phyloP scores from a whole-genome alignment of 257 asterid species.

The Penstemon barbatus region DNA sequence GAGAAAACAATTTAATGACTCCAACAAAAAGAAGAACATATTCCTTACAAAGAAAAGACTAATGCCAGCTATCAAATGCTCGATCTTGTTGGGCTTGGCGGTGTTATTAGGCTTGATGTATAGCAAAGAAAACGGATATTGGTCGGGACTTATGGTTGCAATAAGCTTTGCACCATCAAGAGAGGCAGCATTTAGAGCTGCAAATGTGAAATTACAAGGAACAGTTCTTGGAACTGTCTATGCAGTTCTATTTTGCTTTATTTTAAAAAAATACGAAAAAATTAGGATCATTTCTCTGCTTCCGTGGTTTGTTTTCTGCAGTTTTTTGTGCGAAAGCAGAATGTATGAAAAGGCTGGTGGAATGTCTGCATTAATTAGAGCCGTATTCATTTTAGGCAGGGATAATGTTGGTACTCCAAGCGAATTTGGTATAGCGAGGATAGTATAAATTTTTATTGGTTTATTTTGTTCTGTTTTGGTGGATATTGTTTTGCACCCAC shows the following conservation, averaged over 20 bases:
- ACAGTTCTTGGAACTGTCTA: conserved; percentile 81
- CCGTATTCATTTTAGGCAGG: conserved; percentile 68
- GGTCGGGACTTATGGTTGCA: conserved; percentile 88
- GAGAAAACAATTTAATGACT: conserved; percentile 26
- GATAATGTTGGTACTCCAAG: conserved; percentile 65
- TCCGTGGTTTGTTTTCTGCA: conserved; percentile 81
- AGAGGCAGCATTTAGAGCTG: conserved; percentile 71
- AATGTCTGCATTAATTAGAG: conserved; percentile 74
- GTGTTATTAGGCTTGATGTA: conserved; percentile 60
- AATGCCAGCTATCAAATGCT: conserved; percentile 62
- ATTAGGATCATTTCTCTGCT: conserved; percentile 70
- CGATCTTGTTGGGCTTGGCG: conserved; percentile 70
- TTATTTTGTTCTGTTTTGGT: conserved; percentile 73
- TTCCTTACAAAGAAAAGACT: conserved; percentile 32
- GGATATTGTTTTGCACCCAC: conserved; percentile 70
- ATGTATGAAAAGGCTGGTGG: conserved; percentile 96
- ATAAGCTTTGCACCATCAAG: conserved; percentile 63
- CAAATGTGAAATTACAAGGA: conserved; percentile 79
- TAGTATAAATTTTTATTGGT: conserved; percentile 79
- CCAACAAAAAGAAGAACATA: conserved; percentile 18
- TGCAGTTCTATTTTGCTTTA: conserved; percentile 73
- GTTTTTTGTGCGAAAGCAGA: conserved; percentile 57
- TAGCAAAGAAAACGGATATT: conserved; percentile 65
- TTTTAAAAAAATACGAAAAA: conserved; percentile 56
- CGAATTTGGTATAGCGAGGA: conserved; percentile 76